phyloP scores from a whole-genome alignment of 139 green algal species.

The Chlorella sorokiniana region DNA sequence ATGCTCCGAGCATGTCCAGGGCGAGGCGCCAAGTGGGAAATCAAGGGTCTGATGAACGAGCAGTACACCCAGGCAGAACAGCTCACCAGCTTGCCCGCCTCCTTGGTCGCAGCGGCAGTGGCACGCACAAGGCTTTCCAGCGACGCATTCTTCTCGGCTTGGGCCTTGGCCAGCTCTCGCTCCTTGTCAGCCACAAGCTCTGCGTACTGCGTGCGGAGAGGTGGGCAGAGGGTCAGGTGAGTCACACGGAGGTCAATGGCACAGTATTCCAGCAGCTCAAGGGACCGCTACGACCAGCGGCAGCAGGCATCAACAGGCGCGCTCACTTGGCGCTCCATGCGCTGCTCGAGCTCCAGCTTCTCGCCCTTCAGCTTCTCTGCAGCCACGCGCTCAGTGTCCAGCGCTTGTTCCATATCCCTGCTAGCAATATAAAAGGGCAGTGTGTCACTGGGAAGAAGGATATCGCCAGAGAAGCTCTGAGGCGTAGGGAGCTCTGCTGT shows the following conservation, averaged over 20 bases:
- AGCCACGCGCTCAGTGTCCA: neutral
- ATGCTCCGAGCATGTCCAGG: neutral
- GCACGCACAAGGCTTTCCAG: slow-evolving; percentile 38
- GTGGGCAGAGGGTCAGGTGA: neutral
- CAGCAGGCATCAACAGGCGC: neutral
- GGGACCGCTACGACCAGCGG: too few species aligned
- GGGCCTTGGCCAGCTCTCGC: neutral
- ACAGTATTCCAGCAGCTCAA: neutral
- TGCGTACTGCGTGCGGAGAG: neutral
- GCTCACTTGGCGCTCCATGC: slow-evolving; percentile 8
- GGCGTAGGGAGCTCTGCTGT: too few species aligned
- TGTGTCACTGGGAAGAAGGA: neutral
- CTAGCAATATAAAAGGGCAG: neutral
- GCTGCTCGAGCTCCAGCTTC: slow-evolving; percentile 24
- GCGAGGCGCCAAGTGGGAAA: neutral
- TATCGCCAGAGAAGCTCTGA: neutral
- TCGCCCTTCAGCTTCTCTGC: neutral
- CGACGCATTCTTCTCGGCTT: slow-evolving; percentile 30
- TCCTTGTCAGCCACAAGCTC: slow-evolving; percentile 23
- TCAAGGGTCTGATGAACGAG: neutral
- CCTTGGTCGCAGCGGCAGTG: slow-evolving; percentile 28
- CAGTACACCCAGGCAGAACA: too few species aligned
- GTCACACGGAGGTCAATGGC: neutral
- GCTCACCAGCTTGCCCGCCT: slow-evolving; percentile 25
- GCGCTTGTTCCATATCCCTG: slow-evolving; percentile 12